phyloP scores from a whole-genome alignment of 768 basidiomycete species.

The Boletales sp. region DNA sequence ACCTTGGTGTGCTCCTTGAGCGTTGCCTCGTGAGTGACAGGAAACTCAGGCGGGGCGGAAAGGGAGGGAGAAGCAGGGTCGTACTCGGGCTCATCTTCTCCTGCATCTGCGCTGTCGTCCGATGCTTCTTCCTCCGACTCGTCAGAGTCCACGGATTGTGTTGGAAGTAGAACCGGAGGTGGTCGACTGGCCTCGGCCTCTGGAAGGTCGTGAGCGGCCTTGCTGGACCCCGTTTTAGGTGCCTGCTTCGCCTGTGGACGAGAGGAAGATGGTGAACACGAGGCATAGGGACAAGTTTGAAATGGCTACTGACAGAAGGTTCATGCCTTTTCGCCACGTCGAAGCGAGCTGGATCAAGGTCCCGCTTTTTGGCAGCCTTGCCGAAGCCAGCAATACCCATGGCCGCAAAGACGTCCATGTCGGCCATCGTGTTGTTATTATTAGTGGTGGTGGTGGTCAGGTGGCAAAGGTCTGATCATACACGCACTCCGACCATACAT shows the following conservation, averaged over 20 bases:
- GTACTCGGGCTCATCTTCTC: slow-evolving; percentile 44
- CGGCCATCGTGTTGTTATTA: slow-evolving; percentile 37
- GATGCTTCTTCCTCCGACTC: slow-evolving; percentile 18
- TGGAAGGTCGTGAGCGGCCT: slow-evolving; percentile 4
- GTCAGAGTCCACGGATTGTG: slow-evolving; percentile 6
- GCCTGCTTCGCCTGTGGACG: slow-evolving; percentile 12
- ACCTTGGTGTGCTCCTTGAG: slow-evolving; percentile 97
- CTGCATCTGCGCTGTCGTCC: slow-evolving; percentile 22
- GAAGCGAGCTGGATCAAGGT: slow-evolving; percentile 73
- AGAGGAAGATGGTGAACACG: slow-evolving; percentile 17
- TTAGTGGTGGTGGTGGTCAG: background rate
- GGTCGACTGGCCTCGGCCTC: slow-evolving; percentile 23
- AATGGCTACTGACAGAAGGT: slow-evolving; percentile 21
- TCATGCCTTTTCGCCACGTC: slow-evolving; percentile 69
- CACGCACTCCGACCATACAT: slow-evolving; percentile 13
- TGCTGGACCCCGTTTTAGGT: slow-evolving; percentile 16
- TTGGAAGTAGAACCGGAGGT: background rate
- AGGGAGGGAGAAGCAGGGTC: slow-evolving; percentile 45
- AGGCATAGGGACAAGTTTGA: slow-evolving; percentile 8
- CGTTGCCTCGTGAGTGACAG: slow-evolving; percentile 84
- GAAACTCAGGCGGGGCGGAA: slow-evolving; percentile 54
- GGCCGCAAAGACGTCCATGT: slow-evolving; percentile 69
- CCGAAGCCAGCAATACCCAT: slow-evolving; percentile 88
- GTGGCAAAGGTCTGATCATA: slow-evolving; percentile 18
- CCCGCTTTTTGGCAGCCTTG: slow-evolving; percentile 61